Evolutionary conservation across 129 eudicot species (phyloP).

Genomic region (Artemisia annua): DNA sequence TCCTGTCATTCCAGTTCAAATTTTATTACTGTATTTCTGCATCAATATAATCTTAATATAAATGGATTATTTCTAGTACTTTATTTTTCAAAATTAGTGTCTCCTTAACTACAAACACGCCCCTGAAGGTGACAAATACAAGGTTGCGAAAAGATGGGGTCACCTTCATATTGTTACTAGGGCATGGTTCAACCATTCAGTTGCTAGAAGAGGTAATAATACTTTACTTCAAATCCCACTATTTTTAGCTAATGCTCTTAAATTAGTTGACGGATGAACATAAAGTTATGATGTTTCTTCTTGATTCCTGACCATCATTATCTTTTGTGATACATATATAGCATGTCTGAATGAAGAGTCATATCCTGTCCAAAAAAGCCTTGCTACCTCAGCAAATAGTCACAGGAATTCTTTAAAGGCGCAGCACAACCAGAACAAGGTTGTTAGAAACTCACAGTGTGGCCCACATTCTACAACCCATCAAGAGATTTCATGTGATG

Average conservation of each 20-base stretch:
- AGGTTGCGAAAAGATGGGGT: conserved; percentile 92
- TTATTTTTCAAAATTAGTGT: conserved; percentile 6
- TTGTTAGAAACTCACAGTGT: conserved; percentile 42
- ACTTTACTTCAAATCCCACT: background rate
- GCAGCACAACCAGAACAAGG: conserved; percentile 46
- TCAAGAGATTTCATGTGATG: conserved; percentile 45
- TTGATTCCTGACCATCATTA: conserved; percentile 20
- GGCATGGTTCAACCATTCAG: conserved; percentile 87
- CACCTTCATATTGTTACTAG: conserved; percentile 56
- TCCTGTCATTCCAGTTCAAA: background rate
- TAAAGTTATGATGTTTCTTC: conserved; percentile 2
- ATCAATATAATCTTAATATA: background rate
- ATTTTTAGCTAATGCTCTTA: background rate
- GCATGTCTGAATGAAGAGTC: conserved; percentile 89
- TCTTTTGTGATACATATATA: conserved; percentile 29
- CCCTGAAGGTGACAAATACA: conserved; percentile 97
- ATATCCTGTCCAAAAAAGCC: conserved; percentile 59
- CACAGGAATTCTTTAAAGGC: conserved; percentile 39
- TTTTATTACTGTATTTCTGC: conserved; percentile 13
- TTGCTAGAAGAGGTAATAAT: conserved; percentile 83
- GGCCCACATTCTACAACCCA: conserved; percentile 41
- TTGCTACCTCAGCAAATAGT: conserved; percentile 39
- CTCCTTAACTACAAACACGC: conserved; percentile 66
- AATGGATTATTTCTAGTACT: conserved; percentile 13
- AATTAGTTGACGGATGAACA: background rate